Base-by-base conservation (phyloP, 148 eudicot genomes). In the Simmondsia chinensis region DNA sequence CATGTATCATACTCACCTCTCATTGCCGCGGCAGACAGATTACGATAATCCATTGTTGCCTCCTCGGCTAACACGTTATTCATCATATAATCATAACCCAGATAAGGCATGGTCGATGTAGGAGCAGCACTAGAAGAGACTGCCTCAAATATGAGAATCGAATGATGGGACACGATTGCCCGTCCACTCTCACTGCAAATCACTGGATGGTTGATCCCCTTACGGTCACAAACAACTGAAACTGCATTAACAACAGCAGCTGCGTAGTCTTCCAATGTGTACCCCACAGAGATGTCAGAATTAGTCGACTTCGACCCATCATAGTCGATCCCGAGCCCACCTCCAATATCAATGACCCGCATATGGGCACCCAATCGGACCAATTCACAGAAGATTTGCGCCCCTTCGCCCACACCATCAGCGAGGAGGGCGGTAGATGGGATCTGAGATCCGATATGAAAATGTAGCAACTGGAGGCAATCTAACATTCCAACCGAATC, bases 371-470 rank as follows among this genome's bases (percentile, higher is more conserved):
- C 97, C 2, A 85, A 60, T 13, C 95, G 80, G 47, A 69, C 76
- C 10, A 91, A 50, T 39, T 85, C 95, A 35, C 82, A 71, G 43
- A 78, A 91, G 45, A 91, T 51, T 43, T 91, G 95, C 1, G 97
- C 80, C 1, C 80, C 97, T 46, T 91, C 97, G 0, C 80, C 53
- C 0, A 85, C 88, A 9, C 97, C 94, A 19, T 91, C 97, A 0
- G 76, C 35, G 2, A 91, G 52, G 19, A 91, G 48, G 3, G 63
- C 34, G 1, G 95, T 91, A 0, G 83, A 51, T 0, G 95, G 97
- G 28, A 91, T 91, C 69, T 91, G 97, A 1, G 97, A 91, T n/a
- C 97, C 95, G 22, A 91, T 91, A 24, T 91, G 97, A 28, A 91
- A 91, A 76, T 91, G 97, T 59, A 91, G 57, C 28, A 91, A 43